Evolutionary conservation across 2,329 filamentous ascomycete species (phyloP).

Genomic region (Aspergillus vadensis): DNA sequence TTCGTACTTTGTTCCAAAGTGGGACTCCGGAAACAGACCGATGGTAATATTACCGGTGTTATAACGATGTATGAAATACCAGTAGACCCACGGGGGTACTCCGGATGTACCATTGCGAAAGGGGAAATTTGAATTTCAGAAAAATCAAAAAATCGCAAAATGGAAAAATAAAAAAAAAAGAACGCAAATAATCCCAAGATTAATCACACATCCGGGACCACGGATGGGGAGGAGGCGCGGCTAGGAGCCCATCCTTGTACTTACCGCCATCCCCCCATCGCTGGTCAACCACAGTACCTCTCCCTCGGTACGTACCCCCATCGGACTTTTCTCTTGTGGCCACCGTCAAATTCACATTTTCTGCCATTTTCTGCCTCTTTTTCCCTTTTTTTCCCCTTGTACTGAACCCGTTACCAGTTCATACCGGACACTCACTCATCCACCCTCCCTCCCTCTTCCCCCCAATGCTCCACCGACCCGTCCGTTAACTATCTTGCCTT

Average conservation of each 20-base stretch:
- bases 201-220: conserved; percentile 9
- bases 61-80: conserved; percentile 27
- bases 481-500: conserved; percentile 26
- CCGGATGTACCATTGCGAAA: conserved; percentile 26
- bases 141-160: conserved; percentile 14
- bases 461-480: conserved; percentile 27
- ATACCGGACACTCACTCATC: conserved; percentile 12
- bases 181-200: conserved; percentile 11
- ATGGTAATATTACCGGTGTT: conserved; percentile 28
- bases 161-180: conserved; percentile 13
- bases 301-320: conserved; percentile 26
- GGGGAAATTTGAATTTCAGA: conserved; percentile 9
- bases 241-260: conserved; percentile 21
- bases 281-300: conserved; percentile 22
- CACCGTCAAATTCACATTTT: conserved; percentile 23
- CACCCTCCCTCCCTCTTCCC: conserved; percentile 14
- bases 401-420: conserved; percentile 22
- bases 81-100: conserved; percentile 28
- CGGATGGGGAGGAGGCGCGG: conserved; percentile 21
- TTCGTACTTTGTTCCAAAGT: conserved; percentile 28
- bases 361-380: conserved; percentile 14
- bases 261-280: conserved; percentile 28
- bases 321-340: conserved; percentile 25
- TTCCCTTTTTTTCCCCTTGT: conserved; percentile 27
- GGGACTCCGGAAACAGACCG: conserved; percentile 33